Evolutionary conservation across 805 yeast species (phyloP), one percentile per base, ranked within the genome.

Genomic region (Ogataea paradorogensis): DNA sequence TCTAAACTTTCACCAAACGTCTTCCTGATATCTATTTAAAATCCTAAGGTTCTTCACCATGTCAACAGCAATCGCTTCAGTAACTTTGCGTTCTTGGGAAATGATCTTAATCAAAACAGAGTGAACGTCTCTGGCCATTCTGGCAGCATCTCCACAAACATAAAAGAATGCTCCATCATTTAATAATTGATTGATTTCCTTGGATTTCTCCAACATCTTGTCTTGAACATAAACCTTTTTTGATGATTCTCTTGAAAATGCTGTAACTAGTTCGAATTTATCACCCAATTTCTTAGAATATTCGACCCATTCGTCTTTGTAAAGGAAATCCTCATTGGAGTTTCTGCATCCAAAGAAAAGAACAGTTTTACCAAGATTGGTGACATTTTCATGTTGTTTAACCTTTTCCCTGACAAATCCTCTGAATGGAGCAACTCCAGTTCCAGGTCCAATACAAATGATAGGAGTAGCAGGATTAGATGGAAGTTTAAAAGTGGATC

Each of bases 371-470:
- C 97, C 98, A 33, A 86, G 66, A 38, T 62, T 62, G 42, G 63
- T 78, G 50, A 71, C 70, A 32, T 61, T 61, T 42, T 69, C 70
- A 9, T 66, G 66, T 56, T 70, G 76, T 27, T 67, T 61, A n/a
- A 81, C 84, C 56, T 90, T 82, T 61, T 91, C 99, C 68, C 95
- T 81, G 26, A 91, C 65, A 52, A 91, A 91, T 3, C 95, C 99
- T 69, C 99, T 82, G 71, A 93, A 87, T 46, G 99, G 99, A 8
- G 99, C 98, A 35, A 91, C 91, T 63, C 99, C 99, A 3, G 99
- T 93, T 50, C 99, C 99, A 32, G 99, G 98, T 21, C 99, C 99
- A 56, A 91, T 75, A 84, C 90, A 78, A 54, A 91, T 88, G 15
- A 91, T 74, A 13, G 98, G 97, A 23, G 82, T 78, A 3, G 76